Percentiles rank a stretch among this genome's conserved stretches.
Conservation (phyloP, 805 yeast species). For the Danielozyma ontarioensis region DNA sequence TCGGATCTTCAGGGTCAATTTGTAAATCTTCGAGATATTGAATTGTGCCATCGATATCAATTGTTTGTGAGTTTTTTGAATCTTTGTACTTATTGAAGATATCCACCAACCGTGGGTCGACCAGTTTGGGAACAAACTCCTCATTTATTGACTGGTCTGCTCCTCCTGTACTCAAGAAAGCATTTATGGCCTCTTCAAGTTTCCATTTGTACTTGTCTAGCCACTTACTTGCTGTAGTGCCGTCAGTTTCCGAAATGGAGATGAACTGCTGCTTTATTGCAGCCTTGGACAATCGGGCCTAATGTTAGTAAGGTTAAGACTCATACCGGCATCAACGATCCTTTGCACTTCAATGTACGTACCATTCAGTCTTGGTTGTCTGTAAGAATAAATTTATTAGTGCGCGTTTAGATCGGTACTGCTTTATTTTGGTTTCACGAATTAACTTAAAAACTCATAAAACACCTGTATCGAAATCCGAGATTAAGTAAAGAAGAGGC, state of each 20-base stretch:
- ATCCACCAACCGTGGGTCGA: slow-evolving; percentile 15
- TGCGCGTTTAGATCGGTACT: too few relatives aligned
- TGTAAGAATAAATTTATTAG: too few relatives aligned
- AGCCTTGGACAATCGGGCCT: slow-evolving; percentile 3
- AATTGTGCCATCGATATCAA: slow-evolving; percentile 78
- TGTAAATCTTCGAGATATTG: slow-evolving; percentile 61
- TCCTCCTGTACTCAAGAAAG: slow-evolving; percentile 14
- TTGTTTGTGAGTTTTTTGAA: slow-evolving; percentile 27
- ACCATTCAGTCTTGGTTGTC: too few relatives aligned
- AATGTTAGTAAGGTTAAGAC: too few relatives aligned
- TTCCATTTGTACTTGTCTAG: slow-evolving; percentile 28
- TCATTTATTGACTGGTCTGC: slow-evolving; percentile 1
- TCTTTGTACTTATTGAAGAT: slow-evolving; percentile 32
- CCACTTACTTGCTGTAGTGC: slow-evolving; percentile 29
- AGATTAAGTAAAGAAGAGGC: too few relatives aligned
- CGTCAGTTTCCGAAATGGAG: slow-evolving; percentile 35
- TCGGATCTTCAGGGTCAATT: slow-evolving; percentile 69
- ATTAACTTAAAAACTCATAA: too few relatives aligned
- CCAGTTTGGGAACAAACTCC: not conserved
- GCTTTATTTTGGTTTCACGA: too few relatives aligned
- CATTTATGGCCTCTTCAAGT: slow-evolving; percentile 26
- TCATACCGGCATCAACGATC: too few relatives aligned
- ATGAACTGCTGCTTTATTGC: slow-evolving; percentile 29
- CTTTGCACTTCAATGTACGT: too few relatives aligned
- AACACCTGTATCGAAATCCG: too few relatives aligned